Conservation (phyloP, 192 early-diverging fungal genomes). For the Phlyctochytrium bullatum region DNA sequence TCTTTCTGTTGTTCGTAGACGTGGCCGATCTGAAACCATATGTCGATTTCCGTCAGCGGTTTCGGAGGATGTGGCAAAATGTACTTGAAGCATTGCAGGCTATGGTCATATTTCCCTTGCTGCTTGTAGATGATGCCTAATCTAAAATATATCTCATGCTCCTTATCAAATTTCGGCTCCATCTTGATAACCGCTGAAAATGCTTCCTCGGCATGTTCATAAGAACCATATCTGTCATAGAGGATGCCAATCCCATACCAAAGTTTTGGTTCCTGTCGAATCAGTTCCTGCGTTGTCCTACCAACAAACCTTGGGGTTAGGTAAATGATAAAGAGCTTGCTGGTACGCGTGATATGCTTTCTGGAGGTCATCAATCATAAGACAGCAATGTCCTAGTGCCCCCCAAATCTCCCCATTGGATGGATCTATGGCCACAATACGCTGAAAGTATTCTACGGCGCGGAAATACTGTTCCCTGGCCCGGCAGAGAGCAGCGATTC, state of each 20-base stretch:
- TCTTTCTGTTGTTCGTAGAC: slow-evolving; percentile 95
- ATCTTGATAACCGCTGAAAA: slow-evolving; percentile 91
- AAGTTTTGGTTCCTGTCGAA: slow-evolving; percentile 83
- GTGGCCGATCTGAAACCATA: slow-evolving; percentile 98
- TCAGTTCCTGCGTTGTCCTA: not conserved
- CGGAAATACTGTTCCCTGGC: slow-evolving; percentile 77
- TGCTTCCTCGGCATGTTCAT: slow-evolving; percentile 95
- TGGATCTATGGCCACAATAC: slow-evolving; percentile 76
- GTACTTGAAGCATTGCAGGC: slow-evolving; percentile 86
- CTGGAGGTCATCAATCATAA: slow-evolving; percentile 94
- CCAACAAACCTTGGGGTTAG: slow-evolving; percentile 75
- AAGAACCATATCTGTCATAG: slow-evolving; percentile 95
- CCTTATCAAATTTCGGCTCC: slow-evolving; percentile 96
- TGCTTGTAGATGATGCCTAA: slow-evolving; percentile 98
- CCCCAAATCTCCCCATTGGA: slow-evolving; percentile 95
- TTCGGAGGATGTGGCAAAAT: slow-evolving; percentile 84
- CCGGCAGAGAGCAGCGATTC: slow-evolving; percentile 80
- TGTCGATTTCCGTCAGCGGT: slow-evolving; percentile 91
- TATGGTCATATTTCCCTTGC: slow-evolving; percentile 71
- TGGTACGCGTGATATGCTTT: slow-evolving; percentile 95
- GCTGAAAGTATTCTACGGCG: slow-evolving; percentile 92
- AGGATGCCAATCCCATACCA: slow-evolving; percentile 99
- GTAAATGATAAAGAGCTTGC: slow-evolving; percentile 88
- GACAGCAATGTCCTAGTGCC: slow-evolving; percentile 89
- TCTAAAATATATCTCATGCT: slow-evolving; percentile 96